A percentile compares a stretch with the other conserved stretches of the same genome.
These are phyloP conservation scores for Scutellaria minor DNA, from an alignment of 257 asterid genomes.

Conservation along the genomic window DNA sequence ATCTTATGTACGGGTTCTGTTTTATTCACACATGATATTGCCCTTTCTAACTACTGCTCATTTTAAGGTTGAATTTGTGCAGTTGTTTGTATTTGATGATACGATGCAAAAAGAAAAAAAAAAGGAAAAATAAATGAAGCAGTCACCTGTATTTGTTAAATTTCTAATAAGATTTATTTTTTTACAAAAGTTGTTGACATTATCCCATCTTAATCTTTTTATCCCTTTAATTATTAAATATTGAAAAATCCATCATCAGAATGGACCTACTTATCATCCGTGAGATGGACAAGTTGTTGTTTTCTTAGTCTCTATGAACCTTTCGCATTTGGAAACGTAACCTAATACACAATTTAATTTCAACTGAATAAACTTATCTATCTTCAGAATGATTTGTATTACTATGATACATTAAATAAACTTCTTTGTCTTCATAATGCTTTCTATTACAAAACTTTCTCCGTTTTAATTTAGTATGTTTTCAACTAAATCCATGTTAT, in stretches of 20 bases:
- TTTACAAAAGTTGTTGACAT: conserved; percentile 14
- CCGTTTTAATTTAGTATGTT: too few relatives aligned
- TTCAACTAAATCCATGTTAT: too few relatives aligned
- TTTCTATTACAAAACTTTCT: neutral
- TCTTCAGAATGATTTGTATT: neutral
- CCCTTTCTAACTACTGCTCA: neutral
- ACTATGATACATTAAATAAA: conserved; percentile 22
- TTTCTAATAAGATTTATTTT: neutral
- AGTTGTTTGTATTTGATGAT: neutral
- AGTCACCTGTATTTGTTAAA: neutral
- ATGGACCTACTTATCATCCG: conserved; percentile 20
- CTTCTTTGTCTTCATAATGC: neutral
- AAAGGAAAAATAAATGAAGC: neutral
- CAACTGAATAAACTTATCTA: neutral
- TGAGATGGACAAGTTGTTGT: conserved; percentile 30
- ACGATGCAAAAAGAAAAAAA: neutral
- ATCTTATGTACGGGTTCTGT: neutral
- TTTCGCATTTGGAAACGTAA: conserved; percentile 33
- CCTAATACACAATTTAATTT: conserved; percentile 2
- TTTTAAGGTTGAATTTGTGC: conserved; percentile 5
- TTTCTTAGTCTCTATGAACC: conserved; percentile 20
- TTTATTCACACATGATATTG: neutral
- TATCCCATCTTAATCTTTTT: conserved; percentile 4
- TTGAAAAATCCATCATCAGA: neutral
- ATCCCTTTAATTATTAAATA: conserved; percentile 6